Evolutionary conservation across 768 basidiomycete species (phyloP), one percentile per base, ranked within the genome.

Genomic region (Fistulinella prunicolor): DNA sequence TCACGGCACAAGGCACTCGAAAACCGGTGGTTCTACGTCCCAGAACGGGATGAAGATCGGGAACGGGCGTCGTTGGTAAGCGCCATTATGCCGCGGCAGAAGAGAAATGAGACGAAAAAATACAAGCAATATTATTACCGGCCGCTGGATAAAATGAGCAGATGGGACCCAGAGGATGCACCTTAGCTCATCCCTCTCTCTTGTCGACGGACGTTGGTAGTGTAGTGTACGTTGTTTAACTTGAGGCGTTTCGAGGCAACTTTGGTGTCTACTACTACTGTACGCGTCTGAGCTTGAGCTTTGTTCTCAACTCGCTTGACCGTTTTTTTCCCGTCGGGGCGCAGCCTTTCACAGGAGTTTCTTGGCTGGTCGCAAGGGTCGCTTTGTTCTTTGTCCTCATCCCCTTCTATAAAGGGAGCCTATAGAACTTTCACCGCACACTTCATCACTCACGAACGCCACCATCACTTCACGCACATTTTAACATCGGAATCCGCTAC

Each of bases 81-180:
- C 58, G 82, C 80, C 51, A 81, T 87, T 73, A 86, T 87, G 85
- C 85, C 85, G 2, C 79, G 85, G 13, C 85, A 74, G 46, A 90
- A 89, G 68, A 70, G 88, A 45, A 82, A 70, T 39, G 85, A 81
- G 67, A 90, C 86, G 63, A 89, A 85, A 76, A 85, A 88, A 69
- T 86, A 84, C 52, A 90, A 90, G 65, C 85, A 88, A 63, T 91
- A 91, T 68, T 91, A 90, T 67, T 90, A 82, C 70, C 74, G 76
- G 23, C 88, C 88, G 9, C 66, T 90, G 50, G 83, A 70, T 24
- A 89, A 85, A 69, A 81, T 85, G 20, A 78, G 80, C 37, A 71
- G 80, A 57, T 89, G 86, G 86, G 85, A 89, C 64, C 72, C 78
- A 2, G 86, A 89, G 60, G 86, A 88, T 51, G 83, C 65, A 2